Conservation (phyloP, 78 protist species). For the Mastigamoeba balamuthi region DNA sequence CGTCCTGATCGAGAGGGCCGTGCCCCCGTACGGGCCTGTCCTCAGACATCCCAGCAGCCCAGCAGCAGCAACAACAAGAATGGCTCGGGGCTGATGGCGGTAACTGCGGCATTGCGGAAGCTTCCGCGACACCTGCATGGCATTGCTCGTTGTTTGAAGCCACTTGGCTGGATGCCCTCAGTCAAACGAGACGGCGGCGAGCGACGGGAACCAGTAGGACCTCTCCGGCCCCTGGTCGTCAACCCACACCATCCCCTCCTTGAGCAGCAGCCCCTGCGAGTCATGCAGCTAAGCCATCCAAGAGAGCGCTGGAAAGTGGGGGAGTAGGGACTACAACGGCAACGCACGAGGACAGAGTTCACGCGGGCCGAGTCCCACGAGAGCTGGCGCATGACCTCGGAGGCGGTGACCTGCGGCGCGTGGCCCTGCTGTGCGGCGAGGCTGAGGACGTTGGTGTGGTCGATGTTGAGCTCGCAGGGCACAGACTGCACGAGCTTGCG, state of each 20-base stretch:
- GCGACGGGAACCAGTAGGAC: conserved; percentile 52
- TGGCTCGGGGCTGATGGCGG: too few species aligned
- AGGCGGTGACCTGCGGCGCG: neutral
- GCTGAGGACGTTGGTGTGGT: conserved; percentile 41
- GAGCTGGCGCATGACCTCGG: neutral
- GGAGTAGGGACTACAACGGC: neutral
- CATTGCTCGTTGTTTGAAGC: too few species aligned
- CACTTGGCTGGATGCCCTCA: too few species aligned
- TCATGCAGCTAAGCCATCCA: neutral
- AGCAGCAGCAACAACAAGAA: too few species aligned
- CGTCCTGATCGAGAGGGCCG: too few species aligned
- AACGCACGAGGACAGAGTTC: conserved; percentile 14
- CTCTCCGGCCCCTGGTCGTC: conserved; percentile 30
- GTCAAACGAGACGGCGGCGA: too few species aligned
- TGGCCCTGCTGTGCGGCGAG: conserved; percentile 15
- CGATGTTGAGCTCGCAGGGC: conserved; percentile 72
- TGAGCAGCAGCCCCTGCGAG: conserved; percentile 10
- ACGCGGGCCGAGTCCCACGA: conserved; percentile 13
- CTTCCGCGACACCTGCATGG: too few species aligned
- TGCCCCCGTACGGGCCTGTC: too few species aligned
- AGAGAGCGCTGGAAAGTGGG: too few species aligned
- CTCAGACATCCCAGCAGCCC: too few species aligned
- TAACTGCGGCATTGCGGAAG: too few species aligned
- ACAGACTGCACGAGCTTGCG: conserved; percentile 62
- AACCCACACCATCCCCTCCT: conserved; percentile 50